A percentile compares a stretch with the other conserved stretches of the same genome.
These are phyloP conservation scores for Saccharomycopsis babjevae DNA, from an alignment of 805 yeast genomes.

Conservation along the genomic window DNA sequence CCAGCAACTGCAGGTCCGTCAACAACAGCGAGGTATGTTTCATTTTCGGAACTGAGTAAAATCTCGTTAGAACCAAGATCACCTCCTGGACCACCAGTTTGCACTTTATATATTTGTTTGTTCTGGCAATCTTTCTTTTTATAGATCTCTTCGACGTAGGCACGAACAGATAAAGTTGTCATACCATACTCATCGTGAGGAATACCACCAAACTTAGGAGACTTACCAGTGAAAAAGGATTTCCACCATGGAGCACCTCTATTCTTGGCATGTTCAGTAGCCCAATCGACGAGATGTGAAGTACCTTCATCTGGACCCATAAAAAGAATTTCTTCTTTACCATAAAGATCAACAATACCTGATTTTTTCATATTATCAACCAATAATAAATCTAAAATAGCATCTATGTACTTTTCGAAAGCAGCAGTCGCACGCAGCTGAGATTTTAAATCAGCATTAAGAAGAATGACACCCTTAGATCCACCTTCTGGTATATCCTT, in stretches of 20 bases:
- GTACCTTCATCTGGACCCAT: conserved; percentile 99
- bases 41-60: conserved; percentile 63
- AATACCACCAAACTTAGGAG: conserved; percentile 87
- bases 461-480: conserved; percentile 88
- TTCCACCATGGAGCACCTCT: conserved; percentile 99
- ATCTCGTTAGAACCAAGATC: conserved; percentile 96
- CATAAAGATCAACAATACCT: conserved; percentile 72
- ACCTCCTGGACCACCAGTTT: conserved; percentile 99
- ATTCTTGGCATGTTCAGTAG: conserved; percentile 81
- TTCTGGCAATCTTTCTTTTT: conserved; percentile 56
- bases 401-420: conserved; percentile 86
- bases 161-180: conserved; percentile 92
- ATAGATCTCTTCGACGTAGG: conserved; percentile 81
- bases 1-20: conserved; percentile 95
- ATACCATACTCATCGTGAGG: conserved; percentile 98
- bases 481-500: conserved; percentile 99
- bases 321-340: conserved; percentile 79
- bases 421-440: conserved; percentile 76
- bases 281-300: conserved; percentile 94
- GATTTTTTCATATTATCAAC: conserved; percentile 65
- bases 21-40: conserved; percentile 76
- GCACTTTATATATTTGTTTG: conserved; percentile 60
- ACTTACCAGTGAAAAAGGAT: conserved; percentile 94
- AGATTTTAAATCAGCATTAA: conserved; percentile 59
- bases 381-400: conserved; percentile 77